Base-by-base conservation (phyloP, 306 rosid genomes). In the Elaeagnus macrophylla region DNA sequence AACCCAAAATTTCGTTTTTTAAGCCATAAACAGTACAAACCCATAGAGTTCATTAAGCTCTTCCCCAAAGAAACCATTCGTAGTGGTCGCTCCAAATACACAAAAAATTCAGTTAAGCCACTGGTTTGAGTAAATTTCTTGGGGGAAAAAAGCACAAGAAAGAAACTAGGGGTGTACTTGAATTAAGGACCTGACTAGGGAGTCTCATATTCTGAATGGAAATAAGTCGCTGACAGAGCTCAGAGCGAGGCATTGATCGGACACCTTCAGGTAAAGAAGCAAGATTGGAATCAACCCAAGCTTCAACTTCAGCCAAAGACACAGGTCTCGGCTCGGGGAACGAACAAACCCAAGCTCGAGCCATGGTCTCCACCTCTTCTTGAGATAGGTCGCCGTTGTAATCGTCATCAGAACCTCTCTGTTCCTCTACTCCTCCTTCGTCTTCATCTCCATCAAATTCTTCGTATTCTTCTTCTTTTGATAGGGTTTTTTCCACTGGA, bases 331-430 rank as follows among this genome's bases (percentile, higher is more conserved):
- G 81, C 48, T 82, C 96, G 0, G 96, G 82, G 59, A 91, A 91
- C 8, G 87, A 87, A 49, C 73, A 60, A 40, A 87, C 76, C 99
- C 99, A 91, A 25, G 99, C 96, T 13, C 82, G 89, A 12, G 99
- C 99, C 99, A 91, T 91, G 10, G 82, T 84, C 48, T 79, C 99
- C 94, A 96, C 87, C 72, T 87, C 99, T 72, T 87, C 99, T 40
- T 77, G 68, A 12, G 83, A 74, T n/a, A 63, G 82, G 16, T 83
- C 85, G 20, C 65, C 64, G 40, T 65, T 69, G 62, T 68, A 78
- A 35, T 59, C 62, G 13, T 62, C 70, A 12, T 81, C 84, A 9
- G 75, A 41, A 55, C 42, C 42, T 2, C 53, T 59, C 56, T 47
- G 75, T 3, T 42, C 67, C 7, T 15, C 72, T 18, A 43, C 80